These are phyloP conservation scores for Escovopsis weberi DNA, from an alignment of 2,329 filamentous ascomycete species.

Conservation along the genomic window DNA sequence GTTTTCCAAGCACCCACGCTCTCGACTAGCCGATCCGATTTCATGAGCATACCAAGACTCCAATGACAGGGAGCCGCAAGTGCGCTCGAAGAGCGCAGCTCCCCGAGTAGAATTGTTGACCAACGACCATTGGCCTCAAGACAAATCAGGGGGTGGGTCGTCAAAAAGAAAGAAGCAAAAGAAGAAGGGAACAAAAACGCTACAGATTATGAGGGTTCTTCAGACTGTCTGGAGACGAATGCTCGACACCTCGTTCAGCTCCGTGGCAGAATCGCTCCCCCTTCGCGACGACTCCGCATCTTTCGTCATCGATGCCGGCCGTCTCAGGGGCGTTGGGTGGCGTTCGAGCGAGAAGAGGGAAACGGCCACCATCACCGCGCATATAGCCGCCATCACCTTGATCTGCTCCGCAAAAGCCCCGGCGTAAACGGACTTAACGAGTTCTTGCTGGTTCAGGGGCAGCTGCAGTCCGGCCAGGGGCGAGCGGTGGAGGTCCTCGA, in stretches of 20 bases:
- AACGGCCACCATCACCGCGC: constrained; percentile 27
- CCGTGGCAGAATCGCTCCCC: constrained; percentile 24
- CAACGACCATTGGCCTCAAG: too few relatives aligned
- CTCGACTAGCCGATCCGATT: too few relatives aligned
- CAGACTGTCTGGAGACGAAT: constrained; percentile 9
- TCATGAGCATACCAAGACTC: too few relatives aligned
- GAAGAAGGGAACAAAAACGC: not conserved
- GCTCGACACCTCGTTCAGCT: constrained; percentile 18
- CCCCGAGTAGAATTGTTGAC: too few relatives aligned
- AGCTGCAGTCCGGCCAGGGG: constrained; percentile 25
- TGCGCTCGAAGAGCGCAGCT: too few relatives aligned
- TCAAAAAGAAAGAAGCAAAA: too few relatives aligned
- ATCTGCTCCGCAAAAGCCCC: constrained; percentile 31
- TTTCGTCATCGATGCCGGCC: constrained; percentile 15
- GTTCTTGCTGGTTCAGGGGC: constrained; percentile 16
- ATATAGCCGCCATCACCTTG: constrained; percentile 30
- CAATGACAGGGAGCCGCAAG: too few relatives aligned
- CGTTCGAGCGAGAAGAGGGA: constrained; percentile 31
- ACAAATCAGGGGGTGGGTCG: too few relatives aligned
- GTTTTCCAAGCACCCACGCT: too few relatives aligned
- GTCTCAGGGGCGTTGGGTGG: constrained; percentile 22
- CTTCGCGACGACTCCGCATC: constrained; percentile 16
- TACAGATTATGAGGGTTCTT: not conserved
- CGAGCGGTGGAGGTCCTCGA: constrained; percentile 29
- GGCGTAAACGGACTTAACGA: constrained; percentile 28